Conservation (phyloP, 768 basidiomycete genomes). For the Obba rivulosa region DNA sequence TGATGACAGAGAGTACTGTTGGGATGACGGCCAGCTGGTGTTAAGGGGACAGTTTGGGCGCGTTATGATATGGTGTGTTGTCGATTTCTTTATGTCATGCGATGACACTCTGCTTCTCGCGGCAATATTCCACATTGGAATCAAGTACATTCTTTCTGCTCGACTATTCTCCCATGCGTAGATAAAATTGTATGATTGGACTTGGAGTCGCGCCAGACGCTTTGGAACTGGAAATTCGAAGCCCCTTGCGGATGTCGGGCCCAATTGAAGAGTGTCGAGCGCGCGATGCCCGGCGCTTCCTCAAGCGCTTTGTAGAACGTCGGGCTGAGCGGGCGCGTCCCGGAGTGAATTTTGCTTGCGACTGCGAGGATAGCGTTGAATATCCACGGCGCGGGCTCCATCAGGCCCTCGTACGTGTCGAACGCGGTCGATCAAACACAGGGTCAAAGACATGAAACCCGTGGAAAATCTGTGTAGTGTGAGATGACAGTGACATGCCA, state of each 20-base stretch:
- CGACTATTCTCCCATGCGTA: no score
- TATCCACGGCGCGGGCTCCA: conserved; percentile 92
- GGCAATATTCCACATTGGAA: no score
- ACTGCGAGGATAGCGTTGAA: conserved; percentile 92
- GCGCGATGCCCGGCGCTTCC: conserved; percentile 93
- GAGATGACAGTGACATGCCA: background rate
- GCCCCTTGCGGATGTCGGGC: conserved; percentile 88
- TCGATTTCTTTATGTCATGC: no score
- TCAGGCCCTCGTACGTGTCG: conserved; percentile 89
- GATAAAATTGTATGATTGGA: no score
- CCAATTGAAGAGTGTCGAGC: conserved; percentile 92
- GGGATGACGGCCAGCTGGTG: no score
- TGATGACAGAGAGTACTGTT: no score
- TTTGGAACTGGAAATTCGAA: no score
- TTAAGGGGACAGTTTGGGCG: no score
- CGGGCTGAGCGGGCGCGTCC: conserved; percentile 76
- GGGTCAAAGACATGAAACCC: conserved; percentile 97
- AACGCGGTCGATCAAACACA: conserved; percentile 87
- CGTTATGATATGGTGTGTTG: no score
- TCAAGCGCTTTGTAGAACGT: conserved; percentile 90
- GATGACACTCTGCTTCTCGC: no score
- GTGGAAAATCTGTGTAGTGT: conserved; percentile 72
- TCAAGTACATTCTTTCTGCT: no score
- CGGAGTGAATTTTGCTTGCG: conserved; percentile 87
- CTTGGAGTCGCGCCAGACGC: no score